Base-by-base conservation (phyloP, 164 flowering plant species). In the Echeveria elegans region DNA sequence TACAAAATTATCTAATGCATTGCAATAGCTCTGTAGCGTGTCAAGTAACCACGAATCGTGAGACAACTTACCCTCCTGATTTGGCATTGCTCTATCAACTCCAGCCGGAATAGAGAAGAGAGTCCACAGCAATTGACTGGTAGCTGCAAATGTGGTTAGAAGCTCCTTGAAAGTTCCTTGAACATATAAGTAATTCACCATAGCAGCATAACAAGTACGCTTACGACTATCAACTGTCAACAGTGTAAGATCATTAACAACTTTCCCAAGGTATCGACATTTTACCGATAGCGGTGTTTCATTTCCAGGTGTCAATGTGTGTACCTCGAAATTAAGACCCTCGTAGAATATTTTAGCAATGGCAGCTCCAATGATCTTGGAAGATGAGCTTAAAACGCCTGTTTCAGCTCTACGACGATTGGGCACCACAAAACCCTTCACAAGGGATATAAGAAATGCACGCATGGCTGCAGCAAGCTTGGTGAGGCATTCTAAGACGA, bases 101-200 rank as follows among this genome's bases (percentile, higher is more conserved):
- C 70, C 79, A 63, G 79, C 26, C 1, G 88, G 82, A 24, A 80
- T 19, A 53, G 88, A 74, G 67, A 43, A 79, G 34, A 83, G 63
- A 15, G 88, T 84, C 96, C 96, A 92, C 43, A 92, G 78, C 79
- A 92, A 78, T 78, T 89, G 96, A 76, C 98, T 89, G 4, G 98
- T 92, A 47, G 96, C 98, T 76, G 87, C 96, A 82, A 89, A 92
- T 59, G 98, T 92, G n/a, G 92, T 89, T 34, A 92, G 79, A 28
- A 92, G 82, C 71, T 89, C 96, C 80, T 83, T 88, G 70, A 92
- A 89, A 23, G 93, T 88, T 56, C 91, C 96, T 74, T 87, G 88
- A 24, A 87, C 98, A 82, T 92, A 88, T 30, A 92, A 87, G 65
- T 86, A 86, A 76, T 92, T 92, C 24, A 92, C 79, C 81, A 90